Evolutionary conservation across 225 moss, liverwort and hornwort species (phyloP).

Genomic region (Ulota crispa): DNA sequence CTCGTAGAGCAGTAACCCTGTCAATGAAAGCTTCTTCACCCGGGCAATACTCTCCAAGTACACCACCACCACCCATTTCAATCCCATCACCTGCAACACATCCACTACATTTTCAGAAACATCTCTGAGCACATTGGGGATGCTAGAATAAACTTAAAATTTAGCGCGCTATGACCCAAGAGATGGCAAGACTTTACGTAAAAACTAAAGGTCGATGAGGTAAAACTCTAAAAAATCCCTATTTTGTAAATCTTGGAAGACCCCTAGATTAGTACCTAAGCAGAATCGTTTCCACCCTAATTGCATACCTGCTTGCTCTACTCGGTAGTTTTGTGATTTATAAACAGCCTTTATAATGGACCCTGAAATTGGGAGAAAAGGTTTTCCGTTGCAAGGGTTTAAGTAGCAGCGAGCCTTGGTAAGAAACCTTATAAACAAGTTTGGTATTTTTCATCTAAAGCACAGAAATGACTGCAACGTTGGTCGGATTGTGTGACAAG

Average conservation of each 20-base stretch:
- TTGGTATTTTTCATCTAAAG: not conserved
- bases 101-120: not conserved
- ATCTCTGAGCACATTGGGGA: not conserved
- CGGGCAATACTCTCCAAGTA: conserved; percentile 94
- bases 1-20: conserved; percentile 71
- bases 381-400: no score
- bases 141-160: not conserved
- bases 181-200: not conserved
- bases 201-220: not conserved
- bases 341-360: no score
- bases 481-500: not conserved
- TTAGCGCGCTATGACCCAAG: not conserved
- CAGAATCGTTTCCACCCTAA: not conserved
- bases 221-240: not conserved
- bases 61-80: conserved; percentile 82
- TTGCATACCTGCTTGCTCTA: not conserved
- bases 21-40: conserved; percentile 80
- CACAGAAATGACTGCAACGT: not conserved
- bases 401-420: not conserved
- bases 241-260: not conserved
- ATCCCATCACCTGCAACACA: conserved; percentile 68
- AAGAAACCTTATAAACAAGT: not conserved
- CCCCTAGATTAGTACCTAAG: not conserved
- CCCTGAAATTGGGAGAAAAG: no score
- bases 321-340: not conserved